Evolutionary conservation across 2,329 filamentous ascomycete genomes (phyloP), one percentile per base, ranked within the genome.

Genomic region (Penicillium thymicola): DNA sequence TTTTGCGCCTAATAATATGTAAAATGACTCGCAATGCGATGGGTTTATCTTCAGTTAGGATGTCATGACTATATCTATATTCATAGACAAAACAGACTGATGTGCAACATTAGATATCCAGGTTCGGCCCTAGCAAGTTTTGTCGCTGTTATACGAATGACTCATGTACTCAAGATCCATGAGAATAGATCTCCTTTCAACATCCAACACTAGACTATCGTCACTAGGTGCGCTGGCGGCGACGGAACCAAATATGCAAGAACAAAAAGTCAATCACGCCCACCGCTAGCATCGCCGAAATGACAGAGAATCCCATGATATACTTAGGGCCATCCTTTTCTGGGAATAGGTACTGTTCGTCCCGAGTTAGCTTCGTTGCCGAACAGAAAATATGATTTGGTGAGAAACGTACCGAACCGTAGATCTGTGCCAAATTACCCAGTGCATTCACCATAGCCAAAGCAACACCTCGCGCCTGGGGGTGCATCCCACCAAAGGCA

Each of bases 341-440:
- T 0, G 81, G 82, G 67, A 82, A 84, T 3, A 84, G 62, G 59
- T 82, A 78, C 0, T 79, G 76, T 10, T 27, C 9, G 9, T 11
- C 42, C 5, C 11, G 21, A 25, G 42, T 36, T 45, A 43, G 21
- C n/a, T 48, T 25, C 16, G n/a, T 18, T 8, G 25, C 3, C 13
- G 8, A 25, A 1, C 11, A 32, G 8, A 5, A 16, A 1, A 9
- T 7, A 30, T 16, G n/a, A 2, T 14, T 27, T 34, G 28, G 37
- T 5, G 3, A n/a, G 11, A 21, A 10, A 38, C 42, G n/a, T 45
- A 62, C 58, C 40, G 65, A 66, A 23, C 82, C 81, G 58, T 84
- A 84, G 18, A 85, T 83, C 58, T 82, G 79, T 0, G 81, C 79
- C 11, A 83, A 65, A 59, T 83, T 84, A 4, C 80, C 81, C 64